These are phyloP conservation scores for Termitomyces sp. DNA, from an alignment of 768 basidiomycete genomes.

Conservation along the genomic window DNA sequence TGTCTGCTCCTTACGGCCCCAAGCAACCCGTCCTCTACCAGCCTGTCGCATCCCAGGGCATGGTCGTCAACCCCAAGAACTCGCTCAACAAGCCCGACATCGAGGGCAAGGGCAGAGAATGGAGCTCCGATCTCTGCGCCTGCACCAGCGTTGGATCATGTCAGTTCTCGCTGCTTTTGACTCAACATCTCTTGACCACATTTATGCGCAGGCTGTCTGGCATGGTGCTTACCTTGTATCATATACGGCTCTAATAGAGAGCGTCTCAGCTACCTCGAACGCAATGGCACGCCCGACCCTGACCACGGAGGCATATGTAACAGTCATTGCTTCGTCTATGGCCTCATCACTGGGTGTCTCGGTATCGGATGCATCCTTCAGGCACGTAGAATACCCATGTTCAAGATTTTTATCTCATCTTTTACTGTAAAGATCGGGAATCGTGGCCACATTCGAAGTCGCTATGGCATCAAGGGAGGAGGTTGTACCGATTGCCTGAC, in stretches of 20 bases:
- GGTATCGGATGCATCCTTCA: conserved; percentile 5
- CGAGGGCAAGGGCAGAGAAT: conserved; percentile 24
- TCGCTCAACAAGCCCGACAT: conserved; percentile 26
- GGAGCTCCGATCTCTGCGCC: conserved; percentile 25
- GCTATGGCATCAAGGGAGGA: conserved; percentile 37
- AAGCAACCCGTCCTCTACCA: conserved; percentile 9
- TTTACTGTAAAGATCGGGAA: neutral
- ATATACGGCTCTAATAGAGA: conserved; percentile 34
- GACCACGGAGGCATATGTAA: conserved; percentile 27
- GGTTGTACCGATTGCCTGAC: conserved; percentile 29
- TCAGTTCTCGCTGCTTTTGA: conserved; percentile 6
- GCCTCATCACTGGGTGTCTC: no score
- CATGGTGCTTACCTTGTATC: conserved; percentile 37
- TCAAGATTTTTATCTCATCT: no score
- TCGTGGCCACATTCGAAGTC: conserved; percentile 23
- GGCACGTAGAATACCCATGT: no score
- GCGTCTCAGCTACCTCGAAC: conserved; percentile 29
- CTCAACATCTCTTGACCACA: neutral
- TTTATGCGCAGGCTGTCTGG: conserved; percentile 21
- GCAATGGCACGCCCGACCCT: conserved; percentile 31
- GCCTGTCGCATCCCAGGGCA: conserved; percentile 16
- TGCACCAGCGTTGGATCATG: conserved; percentile 22
- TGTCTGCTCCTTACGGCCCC: neutral
- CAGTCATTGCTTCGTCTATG: conserved; percentile 22
- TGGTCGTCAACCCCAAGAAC: conserved; percentile 9